Percentiles rank a stretch among this genome's conserved stretches.
phyloP scores from a whole-genome alignment of 78 protist genomes.

The Dictyostelium purpureum region DNA sequence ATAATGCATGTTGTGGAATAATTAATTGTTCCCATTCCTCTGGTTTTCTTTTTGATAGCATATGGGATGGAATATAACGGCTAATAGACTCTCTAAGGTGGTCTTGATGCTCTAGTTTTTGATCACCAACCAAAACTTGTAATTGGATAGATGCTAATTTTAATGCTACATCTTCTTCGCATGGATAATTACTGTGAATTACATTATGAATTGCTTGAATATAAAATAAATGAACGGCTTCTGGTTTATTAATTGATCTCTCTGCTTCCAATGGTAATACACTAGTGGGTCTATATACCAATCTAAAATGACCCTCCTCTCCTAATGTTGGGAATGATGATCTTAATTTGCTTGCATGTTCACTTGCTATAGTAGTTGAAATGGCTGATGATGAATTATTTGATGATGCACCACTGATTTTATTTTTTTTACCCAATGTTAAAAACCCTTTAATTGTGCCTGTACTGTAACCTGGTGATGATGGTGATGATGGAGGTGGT shows the following conservation, averaged over 20 bases:
- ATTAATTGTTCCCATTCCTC: constrained; percentile 62
- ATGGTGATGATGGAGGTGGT: background rate
- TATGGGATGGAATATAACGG: constrained; percentile 47
- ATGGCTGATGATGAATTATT: background rate
- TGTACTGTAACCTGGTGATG: background rate
- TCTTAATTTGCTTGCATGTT: constrained; percentile 13
- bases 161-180: constrained; percentile 58
- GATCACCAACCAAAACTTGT: constrained; percentile 50
- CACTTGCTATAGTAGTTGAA: constrained; percentile 21
- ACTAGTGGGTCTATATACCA: constrained; percentile 63
- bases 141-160: constrained; percentile 68
- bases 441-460: background rate
- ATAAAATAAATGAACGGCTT: constrained; percentile 61
- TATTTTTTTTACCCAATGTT: constrained; percentile 8
- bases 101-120: constrained; percentile 37
- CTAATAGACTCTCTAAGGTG: constrained; percentile 41
- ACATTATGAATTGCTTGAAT: constrained; percentile 69
- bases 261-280: constrained; percentile 51
- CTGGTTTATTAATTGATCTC: constrained; percentile 7
- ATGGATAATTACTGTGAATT: constrained; percentile 64
- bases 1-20: constrained; percentile 33
- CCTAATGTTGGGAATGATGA: constrained; percentile 68
- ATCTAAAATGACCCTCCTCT: constrained; percentile 34
- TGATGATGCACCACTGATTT: background rate
- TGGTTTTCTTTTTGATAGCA: background rate